phyloP scores from a whole-genome alignment of 495 filamentous ascomycete genomes.

The Neurospora sp. region DNA sequence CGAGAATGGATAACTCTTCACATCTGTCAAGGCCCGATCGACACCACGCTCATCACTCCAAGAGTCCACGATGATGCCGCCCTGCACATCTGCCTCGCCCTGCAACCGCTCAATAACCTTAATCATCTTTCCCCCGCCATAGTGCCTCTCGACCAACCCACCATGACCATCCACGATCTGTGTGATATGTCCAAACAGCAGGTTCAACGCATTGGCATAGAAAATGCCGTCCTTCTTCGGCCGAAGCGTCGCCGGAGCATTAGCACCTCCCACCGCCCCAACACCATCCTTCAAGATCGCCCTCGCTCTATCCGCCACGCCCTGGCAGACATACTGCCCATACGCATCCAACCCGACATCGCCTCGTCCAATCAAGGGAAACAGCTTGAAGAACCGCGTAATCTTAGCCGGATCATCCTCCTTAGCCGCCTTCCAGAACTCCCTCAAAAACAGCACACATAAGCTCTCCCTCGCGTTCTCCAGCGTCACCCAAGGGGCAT shows the following conservation, averaged over 20 bases:
- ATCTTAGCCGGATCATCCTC: slow-evolving; percentile 79
- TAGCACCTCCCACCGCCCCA: slow-evolving; percentile 28
- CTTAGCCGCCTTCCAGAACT: slow-evolving; percentile 86
- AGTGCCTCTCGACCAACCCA: slow-evolving; percentile 82
- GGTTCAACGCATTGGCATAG: slow-evolving; percentile 83
- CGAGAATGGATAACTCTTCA: slow-evolving; percentile 93
- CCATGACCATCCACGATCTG: slow-evolving; percentile 91
- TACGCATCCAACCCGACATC: slow-evolving; percentile 91
- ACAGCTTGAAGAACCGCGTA: slow-evolving; percentile 95
- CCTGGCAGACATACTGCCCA: slow-evolving; percentile 88
- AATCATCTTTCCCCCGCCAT: slow-evolving; percentile 86
- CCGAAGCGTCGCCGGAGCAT: neutral
- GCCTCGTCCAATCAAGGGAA: slow-evolving; percentile 84
- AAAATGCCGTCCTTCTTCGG: slow-evolving; percentile 61
- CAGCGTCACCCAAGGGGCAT: slow-evolving; percentile 78
- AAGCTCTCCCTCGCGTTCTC: slow-evolving; percentile 78
- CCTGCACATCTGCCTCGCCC: slow-evolving; percentile 90
- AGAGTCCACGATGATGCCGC: slow-evolving; percentile 92
- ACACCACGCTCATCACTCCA: slow-evolving; percentile 85
- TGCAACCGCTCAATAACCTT: slow-evolving; percentile 90
- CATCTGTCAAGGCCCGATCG: slow-evolving; percentile 78
- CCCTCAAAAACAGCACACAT: slow-evolving; percentile 79
- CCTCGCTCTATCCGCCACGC: slow-evolving; percentile 74
- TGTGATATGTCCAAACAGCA: slow-evolving; percentile 93
- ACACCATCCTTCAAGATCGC: slow-evolving; percentile 58